Conservation (phyloP, 2,329 filamentous ascomycete species). For the Ophiostoma piceae region DNA sequence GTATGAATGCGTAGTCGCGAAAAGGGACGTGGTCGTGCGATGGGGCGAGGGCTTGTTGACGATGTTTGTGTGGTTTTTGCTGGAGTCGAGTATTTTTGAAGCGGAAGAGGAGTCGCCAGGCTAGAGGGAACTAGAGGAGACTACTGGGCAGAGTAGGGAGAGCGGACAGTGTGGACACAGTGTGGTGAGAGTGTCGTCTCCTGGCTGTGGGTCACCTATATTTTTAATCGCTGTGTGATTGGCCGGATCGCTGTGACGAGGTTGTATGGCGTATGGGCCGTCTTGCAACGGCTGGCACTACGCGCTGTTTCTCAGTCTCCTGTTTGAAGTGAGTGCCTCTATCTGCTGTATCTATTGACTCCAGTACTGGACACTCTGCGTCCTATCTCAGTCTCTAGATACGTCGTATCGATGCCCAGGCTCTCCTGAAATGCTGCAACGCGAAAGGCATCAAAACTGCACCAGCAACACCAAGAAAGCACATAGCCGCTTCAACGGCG, state of each 20-base stretch:
- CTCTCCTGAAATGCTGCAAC: no score
- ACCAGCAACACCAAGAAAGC: background rate
- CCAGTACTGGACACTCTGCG: no score
- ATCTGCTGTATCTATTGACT: background rate
- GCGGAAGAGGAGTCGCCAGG: background rate
- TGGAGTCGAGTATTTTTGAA: conserved; percentile 13
- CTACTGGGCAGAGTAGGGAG: background rate
- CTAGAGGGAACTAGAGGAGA: conserved; percentile 11
- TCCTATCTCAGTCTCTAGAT: no score
- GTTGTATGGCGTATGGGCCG: background rate
- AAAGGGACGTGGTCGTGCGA: conserved; percentile 7
- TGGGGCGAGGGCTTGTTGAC: conserved; percentile 12
- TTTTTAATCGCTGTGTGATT: background rate
- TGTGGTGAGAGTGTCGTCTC: background rate
- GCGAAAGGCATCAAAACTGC: no score
- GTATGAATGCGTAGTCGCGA: conserved; percentile 19
- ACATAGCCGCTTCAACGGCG: background rate
- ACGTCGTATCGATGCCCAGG: no score
- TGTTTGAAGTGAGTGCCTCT: background rate
- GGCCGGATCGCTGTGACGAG: background rate
- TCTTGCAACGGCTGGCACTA: conserved; percentile 12
- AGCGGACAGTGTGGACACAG: conserved; percentile 1
- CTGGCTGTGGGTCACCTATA: background rate
- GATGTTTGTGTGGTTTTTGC: conserved; percentile 11
- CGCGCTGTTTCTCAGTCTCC: conserved; percentile 8